Percentiles rank a stretch among this genome's conserved stretches.
Evolutionary conservation across 495 filamentous ascomycete species (phyloP).

Genomic region (Halenospora varia): DNA sequence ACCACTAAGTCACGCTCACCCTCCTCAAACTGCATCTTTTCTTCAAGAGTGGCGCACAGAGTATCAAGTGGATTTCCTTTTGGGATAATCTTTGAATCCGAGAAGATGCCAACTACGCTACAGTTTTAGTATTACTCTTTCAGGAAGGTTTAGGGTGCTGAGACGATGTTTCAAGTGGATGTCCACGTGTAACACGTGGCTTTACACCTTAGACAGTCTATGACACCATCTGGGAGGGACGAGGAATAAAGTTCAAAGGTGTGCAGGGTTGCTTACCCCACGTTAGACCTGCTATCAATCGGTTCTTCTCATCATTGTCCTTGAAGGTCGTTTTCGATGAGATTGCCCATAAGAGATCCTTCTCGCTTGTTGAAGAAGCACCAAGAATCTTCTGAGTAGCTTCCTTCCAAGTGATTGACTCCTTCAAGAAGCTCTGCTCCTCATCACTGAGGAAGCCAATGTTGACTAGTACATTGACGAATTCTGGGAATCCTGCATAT

Average conservation of each 20-base stretch:
- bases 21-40: constrained; percentile 84
- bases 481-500: neutral
- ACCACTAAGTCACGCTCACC: constrained; percentile 61
- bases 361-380: constrained; percentile 53
- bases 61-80: constrained; percentile 77
- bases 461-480: neutral
- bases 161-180: too few species aligned
- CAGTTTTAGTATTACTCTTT: too few species aligned
- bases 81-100: constrained; percentile 63
- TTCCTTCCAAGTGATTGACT: constrained; percentile 71
- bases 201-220: too few species aligned
- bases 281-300: constrained; percentile 69
- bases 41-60: constrained; percentile 85
- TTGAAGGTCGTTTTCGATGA: constrained; percentile 67
- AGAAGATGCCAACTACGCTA: constrained; percentile 54
- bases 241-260: too few species aligned
- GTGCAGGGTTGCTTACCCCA: too few species aligned
- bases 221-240: too few species aligned
- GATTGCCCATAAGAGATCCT: constrained; percentile 69
- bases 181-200: too few species aligned
- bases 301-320: constrained; percentile 65
- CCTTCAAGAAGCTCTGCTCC: constrained; percentile 53
- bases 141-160: too few species aligned
- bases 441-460: constrained; percentile 73
- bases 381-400: constrained; percentile 71